Conservation (phyloP, 495 filamentous ascomycete species). For the Hapsidospora chrysogenum region DNA sequence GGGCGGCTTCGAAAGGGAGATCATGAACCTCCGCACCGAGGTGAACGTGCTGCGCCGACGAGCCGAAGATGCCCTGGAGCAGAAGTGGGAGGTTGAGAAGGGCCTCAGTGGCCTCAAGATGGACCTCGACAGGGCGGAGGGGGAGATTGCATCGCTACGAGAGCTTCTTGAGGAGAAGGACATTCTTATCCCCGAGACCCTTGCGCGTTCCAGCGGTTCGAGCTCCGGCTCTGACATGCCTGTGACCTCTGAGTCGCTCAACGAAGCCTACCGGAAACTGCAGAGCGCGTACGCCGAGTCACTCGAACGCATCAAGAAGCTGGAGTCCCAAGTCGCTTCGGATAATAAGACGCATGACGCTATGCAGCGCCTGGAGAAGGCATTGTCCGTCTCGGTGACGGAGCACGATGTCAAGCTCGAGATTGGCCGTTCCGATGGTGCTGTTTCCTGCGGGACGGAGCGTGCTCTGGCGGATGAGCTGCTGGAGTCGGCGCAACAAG, state of each 20-base stretch:
- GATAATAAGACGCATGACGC: constrained; percentile 38
- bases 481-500: constrained; percentile 49
- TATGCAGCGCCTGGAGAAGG: constrained; percentile 44
- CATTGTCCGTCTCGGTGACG: constrained; percentile 45
- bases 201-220: constrained; percentile 28
- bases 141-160: constrained; percentile 72
- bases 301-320: constrained; percentile 35
- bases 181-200: constrained; percentile 45
- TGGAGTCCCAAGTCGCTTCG: constrained; percentile 25
- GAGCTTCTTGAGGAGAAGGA: constrained; percentile 75
- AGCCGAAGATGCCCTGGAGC: constrained; percentile 88
- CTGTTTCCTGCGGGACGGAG: constrained; percentile 46
- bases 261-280: constrained; percentile 64
- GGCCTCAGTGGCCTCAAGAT: constrained; percentile 84
- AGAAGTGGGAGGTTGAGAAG: constrained; percentile 94
- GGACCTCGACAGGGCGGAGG: constrained; percentile 89
- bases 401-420: constrained; percentile 51
- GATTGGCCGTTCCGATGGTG: constrained; percentile 45
- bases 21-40: constrained; percentile 61
- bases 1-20: constrained; percentile 68
- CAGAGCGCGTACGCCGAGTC: constrained; percentile 40
- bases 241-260: constrained; percentile 54
- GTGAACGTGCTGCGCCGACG: constrained; percentile 71
- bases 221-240: constrained; percentile 12
- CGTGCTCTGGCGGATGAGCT: constrained; percentile 47